Evolutionary conservation across 2,329 filamentous ascomycete genomes (phyloP), one percentile per base, ranked within the genome.

Genomic region (Xylaria arbuscula): DNA sequence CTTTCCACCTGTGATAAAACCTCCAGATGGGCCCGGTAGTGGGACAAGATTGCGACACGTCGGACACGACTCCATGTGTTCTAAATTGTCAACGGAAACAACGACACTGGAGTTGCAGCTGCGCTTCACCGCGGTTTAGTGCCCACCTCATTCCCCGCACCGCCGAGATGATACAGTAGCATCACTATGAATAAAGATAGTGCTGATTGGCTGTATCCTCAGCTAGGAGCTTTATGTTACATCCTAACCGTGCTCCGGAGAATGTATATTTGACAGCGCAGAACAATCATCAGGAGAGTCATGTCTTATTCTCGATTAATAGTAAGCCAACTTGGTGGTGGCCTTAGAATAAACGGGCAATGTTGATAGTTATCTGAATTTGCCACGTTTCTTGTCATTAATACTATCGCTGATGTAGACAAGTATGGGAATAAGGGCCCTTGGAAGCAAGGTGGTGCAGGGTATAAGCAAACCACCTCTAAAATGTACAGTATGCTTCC

Each of bases 11-110:
- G 63, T 68, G 45, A 73, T 71, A 40, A 73, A 72, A 0, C 72
- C 72, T 7, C 68, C 70, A n/a, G 68, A 70, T n/a, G 62, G 62
- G 10, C 72, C 72, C 19, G 70, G 70, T 9, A 72, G 32, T 36
- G 67, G 63, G 13, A 69, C 66, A 4, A 73, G 54, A 42, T 67
- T 60, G 24, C 55, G 45, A 19, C 62, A 64, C 28, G 45, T 48
- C 19, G 19, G 7, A 19, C 45, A 48, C 19, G 45, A 48, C 22
- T 48, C 45, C 19, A 48, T 48, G 4, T 48, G 6, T 24, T 48
- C 45, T 24, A 48, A 13, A 10, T 11, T 13, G 8, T 11, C 22
- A 3, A 48, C 10, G 45, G 28, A 47, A 48, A 48, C 17, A 8
- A 48, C 28, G 28, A 28, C 28, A 28, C 22, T 22, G 3, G 19